phyloP scores from a whole-genome alignment of 2,329 filamentous ascomycete species.

The Phialophora chinensis region DNA sequence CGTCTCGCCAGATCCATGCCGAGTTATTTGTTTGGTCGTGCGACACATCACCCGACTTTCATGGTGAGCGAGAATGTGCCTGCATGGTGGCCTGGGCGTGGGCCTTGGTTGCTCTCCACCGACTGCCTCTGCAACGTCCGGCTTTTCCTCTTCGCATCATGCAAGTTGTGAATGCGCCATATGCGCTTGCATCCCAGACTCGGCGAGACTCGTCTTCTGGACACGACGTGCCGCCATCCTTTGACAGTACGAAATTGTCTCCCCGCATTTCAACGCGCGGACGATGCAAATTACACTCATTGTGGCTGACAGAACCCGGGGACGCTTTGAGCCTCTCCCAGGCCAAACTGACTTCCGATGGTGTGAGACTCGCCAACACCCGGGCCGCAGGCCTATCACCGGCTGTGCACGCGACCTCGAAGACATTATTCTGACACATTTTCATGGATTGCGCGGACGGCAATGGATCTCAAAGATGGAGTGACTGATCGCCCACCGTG shows the following conservation, averaged over 20 bases:
- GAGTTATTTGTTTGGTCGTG: neutral
- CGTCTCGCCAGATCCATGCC: neutral
- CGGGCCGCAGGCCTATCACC: neutral
- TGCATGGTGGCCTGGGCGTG: neutral
- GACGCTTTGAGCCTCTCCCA: neutral
- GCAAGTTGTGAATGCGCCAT: neutral
- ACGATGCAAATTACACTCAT: neutral
- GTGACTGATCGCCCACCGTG: neutral
- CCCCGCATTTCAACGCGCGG: neutral
- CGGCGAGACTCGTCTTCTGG: neutral
- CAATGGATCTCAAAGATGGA: neutral
- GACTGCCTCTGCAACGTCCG: neutral
- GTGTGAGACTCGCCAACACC: neutral
- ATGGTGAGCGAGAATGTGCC: neutral
- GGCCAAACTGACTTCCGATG: neutral
- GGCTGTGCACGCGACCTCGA: neutral
- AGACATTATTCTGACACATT: neutral
- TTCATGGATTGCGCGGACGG: too few relatives aligned
- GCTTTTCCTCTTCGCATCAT: neutral
- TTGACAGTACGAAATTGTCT: neutral
- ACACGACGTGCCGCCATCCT: neutral
- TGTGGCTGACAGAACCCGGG: neutral
- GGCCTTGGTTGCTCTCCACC: neutral
- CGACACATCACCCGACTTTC: conserved; percentile 6
- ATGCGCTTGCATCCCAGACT: neutral